A percentile compares a stretch with the other conserved stretches of the same genome.
phyloP scores from a whole-genome alignment of 2,329 filamentous ascomycete species.

The Penicillium rolfsii region DNA sequence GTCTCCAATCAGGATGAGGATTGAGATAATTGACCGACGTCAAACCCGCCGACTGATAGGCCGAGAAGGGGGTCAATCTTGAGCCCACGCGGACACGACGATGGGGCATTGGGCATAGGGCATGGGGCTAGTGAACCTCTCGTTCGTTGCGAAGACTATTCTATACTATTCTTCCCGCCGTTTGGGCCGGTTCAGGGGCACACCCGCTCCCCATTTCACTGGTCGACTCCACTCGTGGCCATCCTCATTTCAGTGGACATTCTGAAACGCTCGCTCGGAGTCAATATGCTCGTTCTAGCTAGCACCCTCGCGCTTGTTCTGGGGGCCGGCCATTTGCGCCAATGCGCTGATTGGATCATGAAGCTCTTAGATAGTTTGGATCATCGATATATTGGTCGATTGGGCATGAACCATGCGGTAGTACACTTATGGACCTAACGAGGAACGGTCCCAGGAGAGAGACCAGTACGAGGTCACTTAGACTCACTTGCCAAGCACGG shows the following conservation, averaged over 20 bases:
- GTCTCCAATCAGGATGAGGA: slow-evolving; percentile 12
- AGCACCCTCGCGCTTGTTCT: slow-evolving; percentile 5
- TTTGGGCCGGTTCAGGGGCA: slow-evolving; percentile 22
- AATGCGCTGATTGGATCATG: not conserved
- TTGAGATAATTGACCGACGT: not conserved
- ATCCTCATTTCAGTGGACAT: slow-evolving; percentile 28
- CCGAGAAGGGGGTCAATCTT: not conserved
- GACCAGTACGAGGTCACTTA: slow-evolving; percentile 3
- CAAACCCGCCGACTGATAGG: slow-evolving; percentile 15
- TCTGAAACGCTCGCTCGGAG: slow-evolving; percentile 27
- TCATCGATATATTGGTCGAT: not conserved
- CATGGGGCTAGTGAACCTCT: slow-evolving; percentile 12
- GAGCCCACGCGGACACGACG: not conserved
- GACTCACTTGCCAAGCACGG: not conserved
- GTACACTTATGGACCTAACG: not conserved
- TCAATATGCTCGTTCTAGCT: slow-evolving; percentile 22
- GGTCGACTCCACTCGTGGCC: slow-evolving; percentile 28
- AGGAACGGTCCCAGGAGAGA: not conserved
- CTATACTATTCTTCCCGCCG: not conserved
- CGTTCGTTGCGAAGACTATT: not conserved
- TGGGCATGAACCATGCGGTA: not conserved
- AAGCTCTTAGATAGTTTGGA: not conserved
- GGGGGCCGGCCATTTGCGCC: not conserved
- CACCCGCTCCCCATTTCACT: slow-evolving; percentile 21
- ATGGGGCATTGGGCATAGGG: not conserved